These are phyloP conservation scores for Tilletia setariae DNA, from an alignment of 1,284 basidiomycete species.

Conservation along the genomic window DNA sequence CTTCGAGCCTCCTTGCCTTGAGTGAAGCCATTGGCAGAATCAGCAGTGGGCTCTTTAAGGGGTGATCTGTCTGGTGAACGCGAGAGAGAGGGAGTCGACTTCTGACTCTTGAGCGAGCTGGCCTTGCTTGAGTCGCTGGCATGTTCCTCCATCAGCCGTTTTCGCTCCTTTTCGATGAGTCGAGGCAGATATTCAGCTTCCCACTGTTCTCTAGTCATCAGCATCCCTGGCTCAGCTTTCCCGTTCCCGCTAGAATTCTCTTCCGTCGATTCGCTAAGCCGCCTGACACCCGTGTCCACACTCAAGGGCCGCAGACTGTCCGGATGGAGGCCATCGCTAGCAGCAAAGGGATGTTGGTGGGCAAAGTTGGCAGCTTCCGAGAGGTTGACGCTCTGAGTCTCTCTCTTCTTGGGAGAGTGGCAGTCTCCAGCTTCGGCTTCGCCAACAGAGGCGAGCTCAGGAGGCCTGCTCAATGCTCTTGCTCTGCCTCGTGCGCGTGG, in stretches of 20 bases:
- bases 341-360: too few relatives aligned
- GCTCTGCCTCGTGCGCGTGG: too few relatives aligned
- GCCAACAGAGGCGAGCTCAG: too few relatives aligned
- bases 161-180: not conserved
- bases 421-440: too few relatives aligned
- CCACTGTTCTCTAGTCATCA: conserved; percentile 12
- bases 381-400: too few relatives aligned
- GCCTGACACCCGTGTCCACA: not conserved
- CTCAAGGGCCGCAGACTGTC: not conserved
- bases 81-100: not conserved
- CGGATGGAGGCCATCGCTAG: too few relatives aligned
- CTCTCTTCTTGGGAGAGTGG: too few relatives aligned
- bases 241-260: not conserved
- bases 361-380: too few relatives aligned
- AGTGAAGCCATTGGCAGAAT: not conserved
- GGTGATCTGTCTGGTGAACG: not conserved
- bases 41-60: too few relatives aligned
- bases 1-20: not conserved
- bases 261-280: not conserved
- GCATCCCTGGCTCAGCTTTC: not conserved
- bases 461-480: too few relatives aligned
- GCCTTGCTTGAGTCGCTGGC: not conserved
- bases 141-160: not conserved
- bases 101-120: not conserved
- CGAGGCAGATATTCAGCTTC: conserved; percentile 3